Evolutionary conservation across 805 yeast genomes (phyloP), one percentile per base, ranked within the genome.

Genomic region (Tetrapisispora fleetii): DNA sequence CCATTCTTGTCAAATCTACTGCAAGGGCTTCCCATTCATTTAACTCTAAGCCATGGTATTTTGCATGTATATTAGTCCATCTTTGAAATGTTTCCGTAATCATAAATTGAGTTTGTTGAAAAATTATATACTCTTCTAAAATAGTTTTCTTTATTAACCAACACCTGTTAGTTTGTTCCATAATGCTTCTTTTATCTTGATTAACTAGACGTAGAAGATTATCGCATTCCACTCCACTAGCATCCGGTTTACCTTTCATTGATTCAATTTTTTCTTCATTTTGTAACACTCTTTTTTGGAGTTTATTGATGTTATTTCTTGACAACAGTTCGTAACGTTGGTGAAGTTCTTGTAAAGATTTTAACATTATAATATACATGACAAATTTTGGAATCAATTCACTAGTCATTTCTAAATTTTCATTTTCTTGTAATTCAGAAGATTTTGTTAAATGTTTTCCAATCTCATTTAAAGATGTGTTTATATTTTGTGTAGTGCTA

Each of bases 131-230:
- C 66, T 93, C 98, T 51, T 81, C 81, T 27, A 82, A 67, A 50
- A 95, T 73, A 50, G 90, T 78, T 58, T 83, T 78, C 58, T 87
- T 85, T 45, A 90, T 82, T 41, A 89, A 70, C 95, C 95, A 87
- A 56, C 81, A 83, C 52, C 83, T 75, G 63, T 85, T 84, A 47
- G 80, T 71, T 61, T 83, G 89, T 44, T 74, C 75, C 51, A 75
- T 73, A 48, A 90, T 81, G 16, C 71, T 67, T 49, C 69, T 69
- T 58, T 77, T 77, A 58, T 85, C 91, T 47, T 78, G 69, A 44
- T 77, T 75, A 41, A 87, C 81, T 36, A 68, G 59, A n/a, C 67
- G 68, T 43, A 60, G 71, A 50, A 79, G 65, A 58, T 69, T 79
- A 52, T 79, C 87, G 56, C 79, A 76, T 56, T 81, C 93, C 18